A percentile compares a stretch with the other conserved stretches of the same genome.
phyloP scores from a whole-genome alignment of 441 rosid genomes.

The Populus hybrid region DNA sequence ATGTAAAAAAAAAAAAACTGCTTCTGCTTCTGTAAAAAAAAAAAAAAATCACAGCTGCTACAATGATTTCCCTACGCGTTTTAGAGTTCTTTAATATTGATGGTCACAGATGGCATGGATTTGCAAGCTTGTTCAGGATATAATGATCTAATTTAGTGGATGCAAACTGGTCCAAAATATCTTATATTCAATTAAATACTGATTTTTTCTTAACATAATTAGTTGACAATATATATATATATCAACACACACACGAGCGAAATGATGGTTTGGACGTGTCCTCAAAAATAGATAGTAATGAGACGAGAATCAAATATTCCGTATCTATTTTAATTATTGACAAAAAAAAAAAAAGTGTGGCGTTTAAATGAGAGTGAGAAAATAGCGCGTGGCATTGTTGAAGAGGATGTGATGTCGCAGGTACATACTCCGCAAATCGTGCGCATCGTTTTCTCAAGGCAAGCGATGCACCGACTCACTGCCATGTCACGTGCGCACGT shows the following conservation, averaged over 20 bases:
- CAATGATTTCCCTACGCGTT: no score
- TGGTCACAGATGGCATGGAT: no score
- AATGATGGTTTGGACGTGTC: neutral
- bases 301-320: neutral
- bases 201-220: neutral
- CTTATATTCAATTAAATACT: no score
- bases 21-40: no score
- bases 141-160: no score
- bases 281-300: neutral
- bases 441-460: slow-evolving; percentile 46
- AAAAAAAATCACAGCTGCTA: no score
- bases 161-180: no score
- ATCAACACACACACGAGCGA: neutral
- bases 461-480: slow-evolving; percentile 71
- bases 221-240: no score
- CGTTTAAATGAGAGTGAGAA: neutral
- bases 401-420: neutral
- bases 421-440: slow-evolving; percentile 33
- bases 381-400: neutral
- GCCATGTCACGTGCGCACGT: slow-evolving; percentile 76
- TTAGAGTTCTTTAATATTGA: no score
- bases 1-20: no score
- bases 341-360: neutral
- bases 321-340: neutral
- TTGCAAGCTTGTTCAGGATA: no score